Evolutionary conservation across 306 rosid genomes (phyloP), one percentile per base, ranked within the genome.

Genomic region (Prunus mume): DNA sequence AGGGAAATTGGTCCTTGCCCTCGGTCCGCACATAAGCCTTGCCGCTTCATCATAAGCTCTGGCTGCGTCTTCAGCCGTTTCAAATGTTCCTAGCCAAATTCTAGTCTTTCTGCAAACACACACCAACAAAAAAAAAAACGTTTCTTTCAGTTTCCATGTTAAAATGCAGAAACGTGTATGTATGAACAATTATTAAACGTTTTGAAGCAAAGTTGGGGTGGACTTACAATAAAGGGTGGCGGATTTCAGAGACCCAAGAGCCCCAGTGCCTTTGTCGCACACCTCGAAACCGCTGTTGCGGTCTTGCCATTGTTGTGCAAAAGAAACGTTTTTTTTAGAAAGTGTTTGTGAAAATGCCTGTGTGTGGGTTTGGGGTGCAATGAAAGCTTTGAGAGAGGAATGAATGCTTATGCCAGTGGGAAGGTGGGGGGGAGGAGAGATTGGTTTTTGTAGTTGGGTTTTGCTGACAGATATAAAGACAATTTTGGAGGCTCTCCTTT

Each of bases 241-340:
- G 94, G 79, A 95, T 95, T 83, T 95, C 98, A 1, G 98, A 95
- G 73, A 95, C 98, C 98, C 98, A 95, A 62, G 98, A 95, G 68
- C 98, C 98, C 98, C 98, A 95, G 34, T 95, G 98, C 88, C 98
- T 87, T 79, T 95, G 98, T 80, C 97, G 90, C 62, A 95, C 98
- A 14, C 98, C 98, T 83, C 98, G 90, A 68, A 81, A 95, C 60
- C 97, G 85, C 79, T 95, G 98, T 83, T 90, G 97, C 41, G 96
- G 90, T 81, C 98, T 90, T 15, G 93, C 97, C 98, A 95, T 95
- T 78, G 78, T 66, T 10, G 80, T 70, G 81, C 60, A 61, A 69
- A 71, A 60, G 65, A 86, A 83, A 82, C 46, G 71, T 68, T 30
- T 62, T 49, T 80, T 83, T 49, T 9, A 66, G 66, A 71, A 83